Evolutionary conservation across 2,329 filamentous ascomycete species (phyloP).

Genomic region (Xylariaceae sp.): DNA sequence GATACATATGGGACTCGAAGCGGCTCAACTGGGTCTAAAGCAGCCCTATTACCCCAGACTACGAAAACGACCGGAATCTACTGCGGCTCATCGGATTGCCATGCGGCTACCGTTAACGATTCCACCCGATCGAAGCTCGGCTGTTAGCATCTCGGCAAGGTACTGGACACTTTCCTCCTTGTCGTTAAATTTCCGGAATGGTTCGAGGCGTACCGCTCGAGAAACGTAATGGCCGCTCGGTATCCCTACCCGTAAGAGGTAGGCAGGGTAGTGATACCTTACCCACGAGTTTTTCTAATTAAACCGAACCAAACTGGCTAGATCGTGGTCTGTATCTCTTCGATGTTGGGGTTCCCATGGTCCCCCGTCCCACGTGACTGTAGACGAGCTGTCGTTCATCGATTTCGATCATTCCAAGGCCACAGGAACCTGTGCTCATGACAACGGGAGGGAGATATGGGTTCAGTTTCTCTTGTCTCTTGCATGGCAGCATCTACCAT

Average conservation of each 20-base stretch:
- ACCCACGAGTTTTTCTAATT: neutral
- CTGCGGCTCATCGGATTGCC: conserved; percentile 27
- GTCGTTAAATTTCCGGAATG: conserved; percentile 8
- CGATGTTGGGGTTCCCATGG: neutral
- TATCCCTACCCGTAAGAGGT: neutral
- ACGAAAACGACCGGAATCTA: conserved; percentile 30
- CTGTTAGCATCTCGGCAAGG: conserved; percentile 21
- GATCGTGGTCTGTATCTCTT: neutral
- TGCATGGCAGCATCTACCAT: neutral
- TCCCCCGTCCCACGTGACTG: neutral
- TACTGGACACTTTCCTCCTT: conserved; percentile 2
- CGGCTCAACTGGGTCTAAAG: conserved; percentile 24
- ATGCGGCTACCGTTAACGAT: conserved; percentile 26
- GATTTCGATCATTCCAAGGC: neutral
- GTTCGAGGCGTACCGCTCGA: conserved; percentile 6
- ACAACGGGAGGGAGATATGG: neutral
- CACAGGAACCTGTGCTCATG: neutral
- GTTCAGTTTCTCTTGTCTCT: neutral
- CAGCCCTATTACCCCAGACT: conserved; percentile 25
- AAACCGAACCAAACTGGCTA: neutral
- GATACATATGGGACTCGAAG: conserved; percentile 11
- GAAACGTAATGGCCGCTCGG: neutral
- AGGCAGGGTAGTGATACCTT: neutral
- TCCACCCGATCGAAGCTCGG: conserved; percentile 30
- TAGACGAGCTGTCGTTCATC: neutral